Percentiles rank a stretch among this genome's conserved stretches.
phyloP scores from a whole-genome alignment of 768 basidiomycete species.

The Clitopilus passeckerianus region DNA sequence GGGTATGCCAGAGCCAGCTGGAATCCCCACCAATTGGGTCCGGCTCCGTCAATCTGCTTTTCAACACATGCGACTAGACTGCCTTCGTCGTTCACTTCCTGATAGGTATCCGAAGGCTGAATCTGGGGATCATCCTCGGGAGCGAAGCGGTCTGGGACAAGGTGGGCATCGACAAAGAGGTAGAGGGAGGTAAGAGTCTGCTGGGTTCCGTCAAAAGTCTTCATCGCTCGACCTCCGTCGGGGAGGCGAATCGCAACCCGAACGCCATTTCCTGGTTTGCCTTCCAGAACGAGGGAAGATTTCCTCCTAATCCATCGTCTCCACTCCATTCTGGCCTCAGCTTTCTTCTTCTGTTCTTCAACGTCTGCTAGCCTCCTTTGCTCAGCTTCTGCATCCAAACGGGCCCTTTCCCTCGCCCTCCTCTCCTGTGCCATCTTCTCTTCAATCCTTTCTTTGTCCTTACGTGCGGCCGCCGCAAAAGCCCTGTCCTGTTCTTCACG shows the following conservation, averaged over 20 bases:
- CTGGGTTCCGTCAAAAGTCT: conserved; percentile 44
- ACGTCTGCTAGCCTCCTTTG: conserved; percentile 21
- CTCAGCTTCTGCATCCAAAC: conserved; percentile 21
- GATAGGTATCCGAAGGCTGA: conserved; percentile 32
- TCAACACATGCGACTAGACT: conserved; percentile 28
- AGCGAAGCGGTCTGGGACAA: conserved; percentile 36
- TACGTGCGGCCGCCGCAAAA: conserved; percentile 56
- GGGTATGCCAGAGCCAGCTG: conserved; percentile 67
- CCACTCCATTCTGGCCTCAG: conserved; percentile 38
- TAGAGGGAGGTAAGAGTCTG: conserved; percentile 59
- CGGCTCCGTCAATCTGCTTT: conserved; percentile 15
- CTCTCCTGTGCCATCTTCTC: conserved; percentile 41
- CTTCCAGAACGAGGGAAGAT: conserved; percentile 29
- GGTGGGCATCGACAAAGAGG: conserved; percentile 63
- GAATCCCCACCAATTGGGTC: conserved; percentile 66
- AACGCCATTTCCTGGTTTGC: conserved; percentile 21
- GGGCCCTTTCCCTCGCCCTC: conserved; percentile 28
- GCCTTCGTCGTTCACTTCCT: conserved; percentile 29
- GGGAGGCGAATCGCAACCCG: conserved; percentile 53
- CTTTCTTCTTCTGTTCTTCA: conserved; percentile 41
- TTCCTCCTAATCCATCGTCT: conserved; percentile 46
- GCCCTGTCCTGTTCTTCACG: conserved; percentile 82
- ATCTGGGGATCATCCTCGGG: conserved; percentile 35
- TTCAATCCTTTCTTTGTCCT: conserved; percentile 68
- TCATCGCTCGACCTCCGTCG: conserved; percentile 52